Conservation (phyloP, 2,329 filamentous ascomycete genomes). For the Calonectria hongkongensis region DNA sequence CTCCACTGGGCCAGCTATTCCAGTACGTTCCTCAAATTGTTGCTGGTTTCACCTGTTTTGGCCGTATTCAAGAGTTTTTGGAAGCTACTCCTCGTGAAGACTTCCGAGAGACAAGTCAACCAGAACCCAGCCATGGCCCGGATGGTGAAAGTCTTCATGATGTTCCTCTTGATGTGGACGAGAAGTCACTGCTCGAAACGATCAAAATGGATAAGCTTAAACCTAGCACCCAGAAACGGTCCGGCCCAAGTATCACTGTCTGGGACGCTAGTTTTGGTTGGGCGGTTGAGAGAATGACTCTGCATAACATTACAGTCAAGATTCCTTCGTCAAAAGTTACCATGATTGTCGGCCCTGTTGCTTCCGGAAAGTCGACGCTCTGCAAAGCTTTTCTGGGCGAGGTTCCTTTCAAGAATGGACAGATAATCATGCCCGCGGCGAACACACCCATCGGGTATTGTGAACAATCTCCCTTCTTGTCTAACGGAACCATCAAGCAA, state of each 20-base stretch:
- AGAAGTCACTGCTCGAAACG: not conserved
- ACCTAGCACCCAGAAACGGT: not conserved
- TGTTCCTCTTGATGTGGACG: constrained; percentile 15
- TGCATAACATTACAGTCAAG: constrained; percentile 28
- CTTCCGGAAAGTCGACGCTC: constrained; percentile 58
- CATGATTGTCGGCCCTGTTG: constrained; percentile 59
- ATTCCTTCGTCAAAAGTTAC: constrained; percentile 42
- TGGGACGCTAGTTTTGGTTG: constrained; percentile 39
- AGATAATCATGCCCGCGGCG: constrained; percentile 4
- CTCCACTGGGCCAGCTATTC: constrained; percentile 55
- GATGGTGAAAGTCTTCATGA: constrained; percentile 2
- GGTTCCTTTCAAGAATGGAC: constrained; percentile 39
- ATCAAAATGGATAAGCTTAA: constrained; percentile 18
- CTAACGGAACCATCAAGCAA: constrained; percentile 27
- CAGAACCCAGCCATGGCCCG: not conserved
- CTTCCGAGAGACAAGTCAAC: constrained; percentile 29
- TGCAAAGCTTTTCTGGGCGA: constrained; percentile 58
- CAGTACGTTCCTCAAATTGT: constrained; percentile 56
- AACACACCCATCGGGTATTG: constrained; percentile 37
- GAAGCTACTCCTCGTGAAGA: constrained; percentile 50
- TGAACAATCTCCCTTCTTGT: constrained; percentile 30
- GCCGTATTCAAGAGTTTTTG: constrained; percentile 60
- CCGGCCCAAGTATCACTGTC: constrained; percentile 1
- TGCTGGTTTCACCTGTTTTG: constrained; percentile 56
- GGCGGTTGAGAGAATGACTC: constrained; percentile 24